phyloP scores from a whole-genome alignment of 805 yeast species.

The Wickerhamomyces mucosus region DNA sequence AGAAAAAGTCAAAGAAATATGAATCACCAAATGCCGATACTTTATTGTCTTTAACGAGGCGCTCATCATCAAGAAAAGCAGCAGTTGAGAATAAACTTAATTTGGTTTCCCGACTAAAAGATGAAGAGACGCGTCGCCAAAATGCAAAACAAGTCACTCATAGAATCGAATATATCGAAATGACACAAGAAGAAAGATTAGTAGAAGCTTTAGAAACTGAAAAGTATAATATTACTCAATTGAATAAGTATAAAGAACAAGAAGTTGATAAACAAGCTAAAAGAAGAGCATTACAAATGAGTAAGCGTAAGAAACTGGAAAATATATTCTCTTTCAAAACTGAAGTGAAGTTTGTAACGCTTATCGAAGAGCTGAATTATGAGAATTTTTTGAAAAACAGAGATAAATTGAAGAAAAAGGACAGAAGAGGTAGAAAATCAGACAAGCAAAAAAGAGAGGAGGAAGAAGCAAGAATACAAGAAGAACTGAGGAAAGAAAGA shows the following conservation, averaged over 20 bases:
- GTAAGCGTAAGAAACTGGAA: conserved; percentile 50
- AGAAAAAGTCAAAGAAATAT: conserved; percentile 22
- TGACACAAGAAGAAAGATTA: conserved; percentile 34
- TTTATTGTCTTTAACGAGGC: conserved; percentile 41
- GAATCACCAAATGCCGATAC: conserved; percentile 39
- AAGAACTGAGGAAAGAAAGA: conserved; percentile 20
- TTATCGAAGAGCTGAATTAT: conserved; percentile 51
- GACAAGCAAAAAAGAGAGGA: conserved; percentile 32
- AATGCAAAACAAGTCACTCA: conserved; percentile 30
- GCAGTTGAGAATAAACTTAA: conserved; percentile 72
- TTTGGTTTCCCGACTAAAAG: conserved; percentile 62
- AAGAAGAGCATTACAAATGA: conserved; percentile 63
- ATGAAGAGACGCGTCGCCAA: conserved; percentile 52
- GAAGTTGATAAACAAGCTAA: conserved; percentile 72
- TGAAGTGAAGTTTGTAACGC: conserved; percentile 42
- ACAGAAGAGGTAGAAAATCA: conserved; percentile 32
- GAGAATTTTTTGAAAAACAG: conserved; percentile 31
- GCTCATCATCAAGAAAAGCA: conserved; percentile 69
- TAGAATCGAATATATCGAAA: conserved; percentile 31
- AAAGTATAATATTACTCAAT: conserved; percentile 57
- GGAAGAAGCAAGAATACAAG: conserved; percentile 22
- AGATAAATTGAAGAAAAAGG: conserved; percentile 31
- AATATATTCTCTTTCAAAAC: conserved; percentile 49
- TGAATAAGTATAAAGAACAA: conserved; percentile 73
- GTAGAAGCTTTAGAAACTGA: conserved; percentile 89